Evolutionary conservation across 768 basidiomycete genomes (phyloP).

Genomic region (Hortiboletus flavorubellus): DNA sequence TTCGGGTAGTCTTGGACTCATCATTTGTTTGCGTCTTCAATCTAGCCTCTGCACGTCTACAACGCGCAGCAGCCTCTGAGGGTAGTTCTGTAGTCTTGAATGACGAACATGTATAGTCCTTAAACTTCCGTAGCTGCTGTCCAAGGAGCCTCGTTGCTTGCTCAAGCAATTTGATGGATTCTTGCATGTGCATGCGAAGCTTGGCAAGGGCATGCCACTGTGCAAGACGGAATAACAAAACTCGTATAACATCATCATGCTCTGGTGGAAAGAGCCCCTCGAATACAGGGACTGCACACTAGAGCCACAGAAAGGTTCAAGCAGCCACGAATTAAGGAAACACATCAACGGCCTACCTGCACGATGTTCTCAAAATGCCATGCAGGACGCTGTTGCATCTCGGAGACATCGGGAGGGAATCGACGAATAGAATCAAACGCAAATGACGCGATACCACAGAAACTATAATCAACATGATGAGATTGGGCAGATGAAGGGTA

Average conservation of each 20-base stretch:
- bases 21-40: too few relatives aligned
- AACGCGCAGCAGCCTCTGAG: neutral
- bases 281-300: slow-evolving; percentile 36
- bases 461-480: too few relatives aligned
- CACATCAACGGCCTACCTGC: slow-evolving; percentile 5
- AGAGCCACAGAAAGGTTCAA: too few relatives aligned
- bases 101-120: neutral
- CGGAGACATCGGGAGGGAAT: slow-evolving; percentile 36
- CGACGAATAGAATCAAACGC: slow-evolving; percentile 29
- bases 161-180: slow-evolving; percentile 14
- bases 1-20: too few relatives aligned
- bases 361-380: slow-evolving; percentile 10
- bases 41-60: neutral
- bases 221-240: slow-evolving; percentile 17
- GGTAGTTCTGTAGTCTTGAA: neutral
- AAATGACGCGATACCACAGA: too few relatives aligned
- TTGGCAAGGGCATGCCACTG: slow-evolving; percentile 21
- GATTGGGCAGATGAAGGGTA: too few relatives aligned
- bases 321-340: too few relatives aligned
- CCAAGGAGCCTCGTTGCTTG: neutral
- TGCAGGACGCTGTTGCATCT: slow-evolving; percentile 32
- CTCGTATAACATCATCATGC: slow-evolving; percentile 18
- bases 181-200: slow-evolving; percentile 26
- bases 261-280: slow-evolving; percentile 34
- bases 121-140: neutral